A percentile compares a stretch with the other conserved stretches of the same genome.
Conservation (phyloP, 768 basidiomycete species). For the Leccinum disarticulatum region DNA sequence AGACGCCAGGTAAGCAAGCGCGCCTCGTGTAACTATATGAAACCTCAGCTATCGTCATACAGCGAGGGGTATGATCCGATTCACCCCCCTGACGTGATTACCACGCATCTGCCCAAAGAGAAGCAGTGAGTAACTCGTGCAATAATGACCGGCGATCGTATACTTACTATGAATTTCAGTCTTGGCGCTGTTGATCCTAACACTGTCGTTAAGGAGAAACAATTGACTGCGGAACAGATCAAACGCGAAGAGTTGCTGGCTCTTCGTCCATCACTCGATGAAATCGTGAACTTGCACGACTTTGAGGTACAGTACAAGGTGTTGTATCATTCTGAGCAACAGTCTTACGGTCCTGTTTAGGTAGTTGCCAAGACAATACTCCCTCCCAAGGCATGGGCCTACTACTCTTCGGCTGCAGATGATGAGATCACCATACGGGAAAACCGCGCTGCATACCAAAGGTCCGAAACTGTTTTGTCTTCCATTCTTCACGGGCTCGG, state of each 20-base stretch:
- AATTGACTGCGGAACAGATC: slow-evolving; percentile 67
- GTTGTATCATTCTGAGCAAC: too few relatives aligned
- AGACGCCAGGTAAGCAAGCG: slow-evolving; percentile 67
- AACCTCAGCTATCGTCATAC: not conserved
- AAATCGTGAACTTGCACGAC: slow-evolving; percentile 87
- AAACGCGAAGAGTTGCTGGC: slow-evolving; percentile 58
- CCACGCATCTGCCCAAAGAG: slow-evolving; percentile 72
- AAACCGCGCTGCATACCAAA: slow-evolving; percentile 86
- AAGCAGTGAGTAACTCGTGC: slow-evolving; percentile 59
- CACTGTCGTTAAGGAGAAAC: slow-evolving; percentile 61
- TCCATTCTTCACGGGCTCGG: not conserved
- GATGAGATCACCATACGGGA: slow-evolving; percentile 88
- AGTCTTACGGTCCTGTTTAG: slow-evolving; percentile 35
- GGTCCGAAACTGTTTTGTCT: slow-evolving; percentile 39
- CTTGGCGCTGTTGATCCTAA: slow-evolving; percentile 68
- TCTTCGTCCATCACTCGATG: slow-evolving; percentile 65
- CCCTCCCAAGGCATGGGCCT: slow-evolving; percentile 86
- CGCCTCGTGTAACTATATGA: not conserved
- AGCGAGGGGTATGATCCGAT: slow-evolving; percentile 76
- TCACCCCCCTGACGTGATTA: slow-evolving; percentile 79
- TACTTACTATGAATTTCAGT: slow-evolving; percentile 31
- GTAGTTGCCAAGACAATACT: slow-evolving; percentile 79
- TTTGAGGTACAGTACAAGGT: slow-evolving; percentile 71
- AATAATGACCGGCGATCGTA: not conserved
- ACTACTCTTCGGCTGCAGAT: slow-evolving; percentile 90